phyloP scores from a whole-genome alignment of 805 yeast species.

The Cyberlindnera petersonii region DNA sequence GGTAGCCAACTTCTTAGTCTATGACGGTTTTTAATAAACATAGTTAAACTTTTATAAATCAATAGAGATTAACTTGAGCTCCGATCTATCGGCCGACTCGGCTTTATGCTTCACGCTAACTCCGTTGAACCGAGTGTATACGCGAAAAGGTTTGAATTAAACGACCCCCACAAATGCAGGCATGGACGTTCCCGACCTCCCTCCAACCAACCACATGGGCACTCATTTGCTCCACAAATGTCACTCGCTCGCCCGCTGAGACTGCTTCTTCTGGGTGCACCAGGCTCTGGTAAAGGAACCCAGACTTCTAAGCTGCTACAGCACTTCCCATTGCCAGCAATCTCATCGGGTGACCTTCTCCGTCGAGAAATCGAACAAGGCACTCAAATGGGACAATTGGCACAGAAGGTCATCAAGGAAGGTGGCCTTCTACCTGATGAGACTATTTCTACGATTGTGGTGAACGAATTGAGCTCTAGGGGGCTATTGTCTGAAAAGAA shows the following conservation, averaged over 20 bases:
- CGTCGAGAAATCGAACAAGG: conserved; percentile 58
- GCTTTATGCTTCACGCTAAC: no score
- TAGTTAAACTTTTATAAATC: no score
- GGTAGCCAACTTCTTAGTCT: conserved; percentile 19
- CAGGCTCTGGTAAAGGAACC: conserved; percentile 95
- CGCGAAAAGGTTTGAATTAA: not conserved
- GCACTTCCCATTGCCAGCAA: conserved; percentile 45
- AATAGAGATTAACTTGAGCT: no score
- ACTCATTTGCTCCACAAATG: no score
- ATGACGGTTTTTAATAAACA: no score
- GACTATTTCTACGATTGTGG: conserved; percentile 57
- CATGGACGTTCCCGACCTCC: no score
- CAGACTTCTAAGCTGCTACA: conserved; percentile 64
- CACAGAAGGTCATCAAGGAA: conserved; percentile 48
- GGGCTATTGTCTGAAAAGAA: conserved; percentile 39
- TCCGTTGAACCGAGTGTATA: not conserved
- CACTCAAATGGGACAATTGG: conserved; percentile 54
- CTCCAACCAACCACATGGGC: not conserved
- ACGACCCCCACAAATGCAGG: no score
- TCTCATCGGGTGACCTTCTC: conserved; percentile 83
- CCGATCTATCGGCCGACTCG: no score
- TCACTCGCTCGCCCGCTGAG: conserved; percentile 44
- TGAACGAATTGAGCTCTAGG: conserved; percentile 40
- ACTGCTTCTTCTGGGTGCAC: conserved; percentile 80
- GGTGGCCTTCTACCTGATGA: conserved; percentile 77